Conservation (phyloP, 2,329 filamentous ascomycete species). For the Delphinella strobiligena region DNA sequence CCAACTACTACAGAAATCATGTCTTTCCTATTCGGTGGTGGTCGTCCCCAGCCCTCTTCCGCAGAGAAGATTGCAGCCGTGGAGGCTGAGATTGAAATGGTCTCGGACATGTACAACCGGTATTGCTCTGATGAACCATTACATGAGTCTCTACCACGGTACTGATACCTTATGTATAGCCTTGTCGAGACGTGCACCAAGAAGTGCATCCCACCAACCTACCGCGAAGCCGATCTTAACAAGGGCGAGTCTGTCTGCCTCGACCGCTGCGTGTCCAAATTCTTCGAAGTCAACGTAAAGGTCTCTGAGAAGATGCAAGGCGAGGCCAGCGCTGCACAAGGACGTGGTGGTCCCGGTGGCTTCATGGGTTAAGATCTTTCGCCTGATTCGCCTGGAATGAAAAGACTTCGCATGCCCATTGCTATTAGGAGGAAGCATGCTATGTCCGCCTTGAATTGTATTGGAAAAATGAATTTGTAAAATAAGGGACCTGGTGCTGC, state of each 20-base stretch:
- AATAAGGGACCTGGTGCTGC: neutral
- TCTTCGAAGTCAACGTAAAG: conserved; percentile 98
- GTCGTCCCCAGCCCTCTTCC: conserved; percentile 72
- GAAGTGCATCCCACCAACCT: conserved; percentile 87
- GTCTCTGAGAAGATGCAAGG: conserved; percentile 93
- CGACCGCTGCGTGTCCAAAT: conserved; percentile 93
- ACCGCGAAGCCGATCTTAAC: conserved; percentile 93
- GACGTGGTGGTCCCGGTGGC: conserved; percentile 36
- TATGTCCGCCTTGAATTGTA: no score
- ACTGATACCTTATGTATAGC: conserved; percentile 12
- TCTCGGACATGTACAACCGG: conserved; percentile 97
- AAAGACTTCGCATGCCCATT: neutral
- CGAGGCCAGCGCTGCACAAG: conserved; percentile 59
- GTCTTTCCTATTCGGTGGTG: conserved; percentile 62
- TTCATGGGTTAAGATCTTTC: no score
- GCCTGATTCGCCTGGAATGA: no score
- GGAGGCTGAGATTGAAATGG: conserved; percentile 94
- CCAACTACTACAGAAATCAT: conserved; percentile 37
- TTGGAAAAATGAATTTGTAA: no score
- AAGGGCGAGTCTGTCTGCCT: conserved; percentile 98
- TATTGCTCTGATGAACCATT: conserved; percentile 32
- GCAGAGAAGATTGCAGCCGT: conserved; percentile 95
- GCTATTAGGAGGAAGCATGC: no score
- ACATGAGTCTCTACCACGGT: no score
- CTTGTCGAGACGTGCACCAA: conserved; percentile 79